Evolutionary conservation across 2,329 filamentous ascomycete species (phyloP), one percentile per base, ranked within the genome.

Genomic region (Metarhizium guizhouense): DNA sequence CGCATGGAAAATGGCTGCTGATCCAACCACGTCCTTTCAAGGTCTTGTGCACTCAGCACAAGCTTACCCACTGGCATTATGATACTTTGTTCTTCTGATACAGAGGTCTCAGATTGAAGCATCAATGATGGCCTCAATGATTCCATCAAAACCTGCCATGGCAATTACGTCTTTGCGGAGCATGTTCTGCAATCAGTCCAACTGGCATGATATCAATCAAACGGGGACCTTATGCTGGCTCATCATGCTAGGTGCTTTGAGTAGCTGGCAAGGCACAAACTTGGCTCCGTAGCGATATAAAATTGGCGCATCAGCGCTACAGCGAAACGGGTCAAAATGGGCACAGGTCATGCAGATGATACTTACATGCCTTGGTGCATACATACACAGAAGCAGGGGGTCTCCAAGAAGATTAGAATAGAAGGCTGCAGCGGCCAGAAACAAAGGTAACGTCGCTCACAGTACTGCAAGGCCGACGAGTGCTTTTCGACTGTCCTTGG

Each of bases 261-360:
- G 32, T 29, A 36, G 6, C 16, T 45, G 42, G 18, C 7, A 45
- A 45, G n/a, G n/a, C n/a, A 20, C 3, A 10, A 45, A 7, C 8
- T 18, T 6, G 6, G 2, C 16, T 18, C 18, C n/a, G 14, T 3
- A 3, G n/a, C 7, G 49, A 48, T 36, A 42, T 6, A 30, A 47
- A 43, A 56, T 47, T 40, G 30, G 45, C 38, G 51, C 55, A 53
- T 53, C 51, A 53, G 55, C 47, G 51, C 47, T 47, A 56, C 29
- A 30, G 43, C n/a, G 30, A 32, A 53, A 50, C 30, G 53, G 40
- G 42, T 20, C 30, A 20, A 42, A 47, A 42, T 47, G 30, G 43
- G 54, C 54, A 25, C 30, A 47, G 32, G 48, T 50, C 45, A 56
- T 56, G 54, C 52, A 51, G 11, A 56, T 54, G 55, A 42, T 47